phyloP scores from a whole-genome alignment of 306 rosid genomes.

The Hippophae tibetana region DNA sequence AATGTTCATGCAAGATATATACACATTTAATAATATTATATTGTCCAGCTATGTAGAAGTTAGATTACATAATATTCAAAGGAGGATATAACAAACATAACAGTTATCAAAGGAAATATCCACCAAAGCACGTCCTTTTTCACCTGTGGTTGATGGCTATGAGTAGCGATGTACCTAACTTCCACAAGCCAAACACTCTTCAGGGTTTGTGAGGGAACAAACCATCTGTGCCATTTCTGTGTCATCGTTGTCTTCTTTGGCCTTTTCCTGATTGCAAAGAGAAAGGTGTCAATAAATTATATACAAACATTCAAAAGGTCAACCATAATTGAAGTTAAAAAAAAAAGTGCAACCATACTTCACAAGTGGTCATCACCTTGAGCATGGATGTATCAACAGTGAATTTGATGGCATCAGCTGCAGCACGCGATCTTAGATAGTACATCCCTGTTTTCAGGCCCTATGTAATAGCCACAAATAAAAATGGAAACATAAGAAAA shows the following conservation, averaged over 20 bases:
- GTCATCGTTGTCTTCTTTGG: conserved; percentile 30
- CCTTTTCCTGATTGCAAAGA: conserved; percentile 35
- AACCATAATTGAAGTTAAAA: neutral
- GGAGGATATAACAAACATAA: too few relatives aligned
- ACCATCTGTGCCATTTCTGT: conserved; percentile 77
- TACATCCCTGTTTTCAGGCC: conserved; percentile 93
- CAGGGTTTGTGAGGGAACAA: conserved; percentile 72
- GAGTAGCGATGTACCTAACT: conserved; percentile 26
- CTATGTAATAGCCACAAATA: conserved; percentile 22
- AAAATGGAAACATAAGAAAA: conserved; percentile 1
- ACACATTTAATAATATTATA: too few relatives aligned
- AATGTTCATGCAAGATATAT: too few relatives aligned
- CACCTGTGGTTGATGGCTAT: too few relatives aligned
- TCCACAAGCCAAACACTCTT: conserved; percentile 82
- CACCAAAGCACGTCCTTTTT: too few relatives aligned
- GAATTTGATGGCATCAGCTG: conserved; percentile 85
- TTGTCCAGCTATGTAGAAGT: too few relatives aligned
- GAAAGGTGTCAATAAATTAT: conserved; percentile 1
- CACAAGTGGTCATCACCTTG: conserved; percentile 26
- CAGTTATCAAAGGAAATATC: too few relatives aligned
- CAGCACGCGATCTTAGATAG: conserved; percentile 73
- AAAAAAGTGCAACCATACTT: neutral
- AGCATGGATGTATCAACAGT: conserved; percentile 65
- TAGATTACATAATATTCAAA: too few relatives aligned
- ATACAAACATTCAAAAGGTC: neutral